These are phyloP conservation scores for Catenaria anguillulae DNA, from an alignment of 371 early-diverging fungal species.

Conservation along the genomic window DNA sequence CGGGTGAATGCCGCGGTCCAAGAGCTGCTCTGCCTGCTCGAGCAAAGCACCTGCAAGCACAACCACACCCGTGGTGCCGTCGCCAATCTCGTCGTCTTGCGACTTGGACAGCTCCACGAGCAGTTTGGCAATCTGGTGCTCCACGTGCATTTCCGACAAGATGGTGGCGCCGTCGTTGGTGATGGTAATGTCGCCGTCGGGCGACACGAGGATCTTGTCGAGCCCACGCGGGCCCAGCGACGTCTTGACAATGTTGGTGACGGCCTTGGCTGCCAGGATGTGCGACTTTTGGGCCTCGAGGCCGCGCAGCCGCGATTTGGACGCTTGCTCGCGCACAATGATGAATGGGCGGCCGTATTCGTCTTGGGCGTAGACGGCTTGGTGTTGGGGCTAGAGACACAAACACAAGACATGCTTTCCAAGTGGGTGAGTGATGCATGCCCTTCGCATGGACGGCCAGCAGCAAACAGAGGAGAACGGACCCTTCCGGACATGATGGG, in stretches of 20 bases:
- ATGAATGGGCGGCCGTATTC: slow-evolving; percentile 95
- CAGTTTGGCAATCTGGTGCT: slow-evolving; percentile 97
- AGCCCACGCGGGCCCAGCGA: slow-evolving; percentile 99
- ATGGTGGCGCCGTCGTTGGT: slow-evolving; percentile 99
- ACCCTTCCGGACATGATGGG: no score
- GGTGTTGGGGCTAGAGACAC: slow-evolving; percentile 1
- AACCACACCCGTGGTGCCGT: slow-evolving; percentile 99
- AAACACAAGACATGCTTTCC: no score
- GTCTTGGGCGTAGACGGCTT: slow-evolving; percentile 38
- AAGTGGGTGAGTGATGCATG: no score
- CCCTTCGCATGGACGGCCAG: no score
- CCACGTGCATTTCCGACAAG: slow-evolving; percentile 95
- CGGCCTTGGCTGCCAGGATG: slow-evolving; percentile 92
- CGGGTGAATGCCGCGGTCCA: slow-evolving; percentile 98
- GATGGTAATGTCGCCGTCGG: slow-evolving; percentile 98
- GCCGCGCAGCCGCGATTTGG: slow-evolving; percentile 68
- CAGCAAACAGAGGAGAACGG: no score
- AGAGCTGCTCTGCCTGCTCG: slow-evolving; percentile 88
- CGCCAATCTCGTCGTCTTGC: slow-evolving; percentile 99
- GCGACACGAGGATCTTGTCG: slow-evolving; percentile 98
- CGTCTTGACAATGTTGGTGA: slow-evolving; percentile 90
- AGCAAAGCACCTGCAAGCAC: slow-evolving; percentile 97
- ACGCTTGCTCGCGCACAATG: slow-evolving; percentile 87
- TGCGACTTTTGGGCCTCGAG: slow-evolving; percentile 91
- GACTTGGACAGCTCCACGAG: slow-evolving; percentile 94